These are phyloP conservation scores for Camillea tinctor DNA, from an alignment of 2,329 filamentous ascomycete species.

Conservation along the genomic window DNA sequence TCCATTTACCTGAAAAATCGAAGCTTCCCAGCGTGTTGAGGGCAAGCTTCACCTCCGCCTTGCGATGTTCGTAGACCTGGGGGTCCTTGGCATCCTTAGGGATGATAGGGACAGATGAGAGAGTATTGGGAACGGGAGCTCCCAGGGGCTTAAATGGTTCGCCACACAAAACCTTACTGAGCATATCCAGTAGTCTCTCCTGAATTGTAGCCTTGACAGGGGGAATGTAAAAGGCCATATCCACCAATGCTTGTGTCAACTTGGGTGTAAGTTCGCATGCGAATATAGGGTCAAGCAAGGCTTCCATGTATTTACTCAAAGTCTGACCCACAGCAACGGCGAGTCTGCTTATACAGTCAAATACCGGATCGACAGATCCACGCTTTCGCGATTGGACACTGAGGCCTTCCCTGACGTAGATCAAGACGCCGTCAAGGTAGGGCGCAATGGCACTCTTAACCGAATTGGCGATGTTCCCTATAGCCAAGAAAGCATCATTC, in stretches of 20 bases:
- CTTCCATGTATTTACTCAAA: constrained; percentile 97
- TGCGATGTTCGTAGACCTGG: constrained; percentile 74
- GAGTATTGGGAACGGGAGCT: constrained; percentile 79
- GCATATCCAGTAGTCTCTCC: constrained; percentile 88
- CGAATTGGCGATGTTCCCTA: constrained; percentile 93
- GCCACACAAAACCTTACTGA: constrained; percentile 90
- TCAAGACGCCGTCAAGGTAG: constrained; percentile 90
- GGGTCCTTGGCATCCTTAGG: constrained; percentile 85
- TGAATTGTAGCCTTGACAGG: constrained; percentile 92
- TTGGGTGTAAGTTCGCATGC: constrained; percentile 92
- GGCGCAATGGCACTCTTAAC: constrained; percentile 93
- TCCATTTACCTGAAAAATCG: constrained; percentile 68
- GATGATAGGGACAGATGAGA: constrained; percentile 77
- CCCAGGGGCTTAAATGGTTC: constrained; percentile 90
- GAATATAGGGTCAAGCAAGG: constrained; percentile 92
- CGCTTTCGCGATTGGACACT: constrained; percentile 71
- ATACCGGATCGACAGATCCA: constrained; percentile 74
- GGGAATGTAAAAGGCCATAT: constrained; percentile 98
- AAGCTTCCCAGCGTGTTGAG: constrained; percentile 97
- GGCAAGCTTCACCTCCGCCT: constrained; percentile 87
- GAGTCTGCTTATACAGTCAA: constrained; percentile 96
- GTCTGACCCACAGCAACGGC: constrained; percentile 94
- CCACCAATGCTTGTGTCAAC: constrained; percentile 90
- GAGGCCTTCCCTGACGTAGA: constrained; percentile 89
- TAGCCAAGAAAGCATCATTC: constrained; percentile 91